Evolutionary conservation across 768 basidiomycete species (phyloP), one percentile per base, ranked within the genome.

Genomic region (Agrocybe pediades): DNA sequence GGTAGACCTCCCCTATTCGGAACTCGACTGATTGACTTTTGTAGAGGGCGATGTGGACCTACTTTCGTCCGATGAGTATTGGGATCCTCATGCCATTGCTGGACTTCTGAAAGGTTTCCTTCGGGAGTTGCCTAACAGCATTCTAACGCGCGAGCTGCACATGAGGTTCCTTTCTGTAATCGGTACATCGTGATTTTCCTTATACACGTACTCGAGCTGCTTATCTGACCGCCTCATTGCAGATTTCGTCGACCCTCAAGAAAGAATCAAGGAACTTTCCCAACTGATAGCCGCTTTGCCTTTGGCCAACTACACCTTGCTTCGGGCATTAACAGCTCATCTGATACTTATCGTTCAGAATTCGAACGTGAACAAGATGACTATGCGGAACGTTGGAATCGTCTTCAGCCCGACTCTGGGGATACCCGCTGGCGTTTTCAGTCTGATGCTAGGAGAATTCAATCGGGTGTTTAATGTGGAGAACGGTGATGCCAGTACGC

Each of bases 381-480:
- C 90, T 39, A 88, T 98, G 84, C 86, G 96, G 42, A 99, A 99
- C 68, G 93, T 99, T 23, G 95, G 96, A 16, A 98, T 99, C 55
- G 96, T 98, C 20, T 98, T 98, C 74, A 95, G 94, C 59, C 97
- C 97, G 2, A 98, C 97, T 0, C 78, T 99, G 11, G 95, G 94
- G 41, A 97, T 99, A 62, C 96, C 96, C n/a, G 96, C 96, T 2
- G 93, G 93, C 6, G 91, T 98, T 40, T 95, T 98, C 71, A 94
- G 92, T 65, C 74, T 97, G 58, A 92, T 98, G 86, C 82, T 98
- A 25, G 87, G 85, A 52, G 92, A 97, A 67, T 98, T 95, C 73
- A 92, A 92, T 61, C 83, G 86, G 15, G 94, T 96, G 19, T 97
- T 97, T 78, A 94, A 93, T 62, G 92, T 93, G 47, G 86, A 82